Evolutionary conservation across 768 basidiomycete species (phyloP), one percentile per base, ranked within the genome.

Genomic region (Clitopilus hobsonii): DNA sequence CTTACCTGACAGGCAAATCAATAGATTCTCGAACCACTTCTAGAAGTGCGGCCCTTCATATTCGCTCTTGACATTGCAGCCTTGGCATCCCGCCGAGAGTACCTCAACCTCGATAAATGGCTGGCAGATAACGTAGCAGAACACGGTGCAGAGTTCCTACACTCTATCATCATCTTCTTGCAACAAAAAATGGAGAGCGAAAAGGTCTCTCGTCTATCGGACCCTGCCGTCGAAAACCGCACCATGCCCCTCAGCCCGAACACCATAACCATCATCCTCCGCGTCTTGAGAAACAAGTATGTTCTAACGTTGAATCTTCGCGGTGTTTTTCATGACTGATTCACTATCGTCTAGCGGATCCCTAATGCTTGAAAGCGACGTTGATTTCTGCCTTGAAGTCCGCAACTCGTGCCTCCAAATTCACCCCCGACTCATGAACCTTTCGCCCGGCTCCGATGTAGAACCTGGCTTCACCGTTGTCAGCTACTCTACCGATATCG

Each of bases 101-200:
- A 94, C 65, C 77, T 98, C 63, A 94, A 99, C 63, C 77, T 99
- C 45, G 95, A 97, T 72, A 95, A 96, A 70, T 99, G 96, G 95
- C 77, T 98, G 14, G 85, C 89, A 13, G 91, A 93, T 67, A 89
- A 94, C 63, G 89, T 95, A 18, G 75, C 84, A 20, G 74, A 79
- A 49, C 90, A 95, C 58, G 93, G 92, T 6, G 80, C 80, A 25
- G 91, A 92, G 59, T 97, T 98, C 65, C 79, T 97, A 28, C 86
- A 88, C 55, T 85, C 91, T 6, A 84, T 95, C 58, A 85, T 98
- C 55, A 81, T 85, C 18, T 98, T 98, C 72, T 73, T 98, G 56
- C 89, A 94, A 60, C 77, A 89, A 73, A 99, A 98, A 72, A 92
- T 96, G 82, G 87, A 90, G 53, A 89, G 85, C 60, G 97, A 97